These are phyloP conservation scores for Wickerhamomyces alni DNA, from an alignment of 805 yeast species.

Conservation along the genomic window DNA sequence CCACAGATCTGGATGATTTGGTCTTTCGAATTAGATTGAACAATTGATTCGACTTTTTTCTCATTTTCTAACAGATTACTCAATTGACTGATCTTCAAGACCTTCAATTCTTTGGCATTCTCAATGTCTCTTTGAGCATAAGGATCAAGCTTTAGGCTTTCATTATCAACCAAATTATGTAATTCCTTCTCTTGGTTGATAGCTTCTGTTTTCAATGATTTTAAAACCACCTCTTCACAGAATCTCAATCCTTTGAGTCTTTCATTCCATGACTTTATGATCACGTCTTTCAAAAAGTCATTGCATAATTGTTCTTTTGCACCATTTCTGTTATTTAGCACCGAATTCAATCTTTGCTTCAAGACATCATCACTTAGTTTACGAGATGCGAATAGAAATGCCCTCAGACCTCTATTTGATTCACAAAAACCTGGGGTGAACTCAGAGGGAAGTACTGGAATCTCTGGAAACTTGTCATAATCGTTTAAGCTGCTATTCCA, in stretches of 20 bases:
- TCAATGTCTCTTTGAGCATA: constrained; percentile 38
- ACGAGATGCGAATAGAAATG: constrained; percentile 32
- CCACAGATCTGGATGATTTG: constrained; percentile 33
- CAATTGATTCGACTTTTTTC: constrained; percentile 33
- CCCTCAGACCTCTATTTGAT: constrained; percentile 27
- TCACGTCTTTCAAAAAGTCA: constrained; percentile 27
- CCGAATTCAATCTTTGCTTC: constrained; percentile 35
- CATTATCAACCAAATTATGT: constrained; percentile 15
- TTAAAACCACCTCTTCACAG: constrained; percentile 29
- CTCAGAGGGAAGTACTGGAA: constrained; percentile 21
- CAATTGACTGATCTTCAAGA: constrained; percentile 24
- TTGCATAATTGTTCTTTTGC: constrained; percentile 26
- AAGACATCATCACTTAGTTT: constrained; percentile 40
- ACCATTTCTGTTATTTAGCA: constrained; percentile 22
- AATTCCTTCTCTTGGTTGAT: constrained; percentile 19
- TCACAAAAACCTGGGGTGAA: constrained; percentile 25
- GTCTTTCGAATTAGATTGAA: constrained; percentile 29
- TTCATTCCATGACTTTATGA: constrained; percentile 44
- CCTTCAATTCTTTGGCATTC: constrained; percentile 25
- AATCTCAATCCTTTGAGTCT: constrained; percentile 34
- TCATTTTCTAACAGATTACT: constrained; percentile 35
- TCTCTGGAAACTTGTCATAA: constrained; percentile 14
- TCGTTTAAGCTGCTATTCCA: constrained; percentile 17
- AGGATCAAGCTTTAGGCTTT: constrained; percentile 39
- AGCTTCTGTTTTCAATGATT: constrained; percentile 25